Percentiles rank a stretch among this genome's conserved stretches.
Conservation (phyloP, 306 rosid species). For the Cotoneaster glaucophyllus region DNA sequence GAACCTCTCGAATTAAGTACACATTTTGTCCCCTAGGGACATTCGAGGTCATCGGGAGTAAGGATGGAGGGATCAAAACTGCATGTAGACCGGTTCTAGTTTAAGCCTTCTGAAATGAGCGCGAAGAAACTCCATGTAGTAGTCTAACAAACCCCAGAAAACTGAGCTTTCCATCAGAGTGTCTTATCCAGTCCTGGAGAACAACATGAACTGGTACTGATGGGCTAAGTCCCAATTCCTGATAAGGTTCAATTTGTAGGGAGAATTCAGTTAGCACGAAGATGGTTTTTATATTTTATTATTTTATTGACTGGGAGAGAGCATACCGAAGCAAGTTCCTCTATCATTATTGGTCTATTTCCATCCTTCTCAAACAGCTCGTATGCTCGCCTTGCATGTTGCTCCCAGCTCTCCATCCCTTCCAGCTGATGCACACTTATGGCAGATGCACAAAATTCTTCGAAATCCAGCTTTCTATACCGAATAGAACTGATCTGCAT, state of each 20-base stretch:
- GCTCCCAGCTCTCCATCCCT: slow-evolving; percentile 78
- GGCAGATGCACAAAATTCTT: slow-evolving; percentile 88
- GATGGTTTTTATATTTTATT: neutral
- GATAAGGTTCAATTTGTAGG: neutral
- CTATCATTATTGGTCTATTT: slow-evolving; percentile 79
- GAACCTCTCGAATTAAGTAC: slow-evolving; percentile 15
- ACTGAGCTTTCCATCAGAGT: slow-evolving; percentile 82
- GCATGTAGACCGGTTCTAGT: slow-evolving; percentile 2
- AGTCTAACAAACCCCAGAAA: slow-evolving; percentile 81
- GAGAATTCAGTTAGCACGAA: slow-evolving; percentile 7
- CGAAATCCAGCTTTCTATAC: slow-evolving; percentile 73
- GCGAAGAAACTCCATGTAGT: slow-evolving; percentile 62
- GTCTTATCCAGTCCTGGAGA: slow-evolving; percentile 90
- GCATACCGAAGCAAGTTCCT: slow-evolving; percentile 81
- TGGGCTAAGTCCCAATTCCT: slow-evolving; percentile 85
- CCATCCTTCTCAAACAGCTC: slow-evolving; percentile 87
- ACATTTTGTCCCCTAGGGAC: slow-evolving; percentile 19
- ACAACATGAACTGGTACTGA: slow-evolving; percentile 82
- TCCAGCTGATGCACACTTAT: slow-evolving; percentile 80
- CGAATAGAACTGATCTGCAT: slow-evolving; percentile 71
- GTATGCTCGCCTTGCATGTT: slow-evolving; percentile 73
- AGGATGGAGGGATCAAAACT: slow-evolving; percentile 12
- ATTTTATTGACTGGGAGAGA: neutral
- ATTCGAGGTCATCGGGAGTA: slow-evolving; percentile 15
- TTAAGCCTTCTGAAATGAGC: slow-evolving; percentile 59